These are phyloP conservation scores for Fusarium robinianum DNA, from an alignment of 2,329 filamentous ascomycete genomes.

Conservation along the genomic window DNA sequence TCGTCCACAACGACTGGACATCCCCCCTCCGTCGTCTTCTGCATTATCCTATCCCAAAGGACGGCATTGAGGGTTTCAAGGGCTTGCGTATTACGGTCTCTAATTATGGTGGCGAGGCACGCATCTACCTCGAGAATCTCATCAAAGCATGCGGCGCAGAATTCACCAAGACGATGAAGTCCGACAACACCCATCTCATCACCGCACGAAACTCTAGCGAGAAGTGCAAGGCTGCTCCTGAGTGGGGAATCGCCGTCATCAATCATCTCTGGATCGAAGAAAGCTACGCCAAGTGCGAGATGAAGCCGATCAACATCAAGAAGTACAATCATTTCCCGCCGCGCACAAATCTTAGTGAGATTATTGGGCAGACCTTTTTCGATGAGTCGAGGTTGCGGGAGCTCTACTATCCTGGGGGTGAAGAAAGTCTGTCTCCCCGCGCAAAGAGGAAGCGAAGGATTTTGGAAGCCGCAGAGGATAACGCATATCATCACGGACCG, in stretches of 20 bases:
- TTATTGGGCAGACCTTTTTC: conserved; percentile 86
- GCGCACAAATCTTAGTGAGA: conserved; percentile 88
- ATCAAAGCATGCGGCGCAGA: conserved; percentile 81
- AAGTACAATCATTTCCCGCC: conserved; percentile 86
- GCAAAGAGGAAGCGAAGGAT: conserved; percentile 57
- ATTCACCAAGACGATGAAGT: conserved; percentile 93
- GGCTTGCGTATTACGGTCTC: conserved; percentile 83
- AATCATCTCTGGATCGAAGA: conserved; percentile 99
- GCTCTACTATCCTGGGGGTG: conserved; percentile 70
- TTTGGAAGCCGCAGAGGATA: conserved; percentile 55
- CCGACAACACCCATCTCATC: conserved; percentile 93
- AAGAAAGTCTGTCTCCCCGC: conserved; percentile 48
- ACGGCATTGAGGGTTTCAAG: conserved; percentile 80
- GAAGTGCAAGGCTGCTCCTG: conserved; percentile 87
- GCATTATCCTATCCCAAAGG: conserved; percentile 82
- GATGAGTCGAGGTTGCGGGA: conserved; percentile 65
- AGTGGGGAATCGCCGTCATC: conserved; percentile 88
- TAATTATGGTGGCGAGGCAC: conserved; percentile 94
- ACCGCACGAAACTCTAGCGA: conserved; percentile 89
- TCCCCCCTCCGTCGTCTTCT: conserved; percentile 80
- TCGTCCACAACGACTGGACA: conserved; percentile 87
- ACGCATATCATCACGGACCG: conserved; percentile 52
- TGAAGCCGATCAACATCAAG: conserved; percentile 71
- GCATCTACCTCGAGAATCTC: conserved; percentile 91
- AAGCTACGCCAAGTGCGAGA: conserved; percentile 86